Base-by-base conservation (phyloP, 257 asterid genomes). In the Nicotiana attenuata region DNA sequence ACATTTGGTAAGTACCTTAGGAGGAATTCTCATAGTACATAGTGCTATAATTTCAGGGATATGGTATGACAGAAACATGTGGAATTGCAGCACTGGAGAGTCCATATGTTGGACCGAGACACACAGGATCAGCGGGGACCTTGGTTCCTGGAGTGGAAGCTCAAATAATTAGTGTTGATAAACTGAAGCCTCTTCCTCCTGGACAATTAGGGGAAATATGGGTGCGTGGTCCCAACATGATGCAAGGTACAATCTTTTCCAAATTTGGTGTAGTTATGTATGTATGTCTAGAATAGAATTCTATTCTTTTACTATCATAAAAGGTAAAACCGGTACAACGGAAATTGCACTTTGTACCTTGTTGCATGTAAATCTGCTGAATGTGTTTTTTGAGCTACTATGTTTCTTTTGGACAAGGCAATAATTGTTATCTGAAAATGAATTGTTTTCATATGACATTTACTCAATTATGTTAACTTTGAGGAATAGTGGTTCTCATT, bases 51-150 rank as follows among this genome's bases (percentile, higher is more conserved):
- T 87, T 87, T 85, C 90, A 96, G 98, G 98, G 98, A 59, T 96
- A 92, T 77, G 99, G 98, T 76, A 93, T 96, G 98, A 94, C 99
- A 35, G 98, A 96, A 87, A 94, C 99, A 41, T 88, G 95, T 81
- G 97, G 95, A 45, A 88, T 93, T 75, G 88, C 91, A 81, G 90
- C 92, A 4, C 0, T 93, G 17, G 98, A 94, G 89, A 90, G 83
- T 83, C 81, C 83, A 50, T n/a, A 76, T 75, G 75, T 66, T 4
- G 97, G 96, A 78, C 87, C 85, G n/a, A 90, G 97, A 78, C 91
- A 93, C 86, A 85, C 98, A 71, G 99, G 98, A 78, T 94, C 99
- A 3, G 85, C 97, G 26, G 98, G 99, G 81, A 86, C 5, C 65
- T 97, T 96, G 81, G 87, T 47, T 82, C 78, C 97, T 3, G 97